A percentile compares a stretch with the other conserved stretches of the same genome.
These are phyloP conservation scores for Diaporthe australafricana DNA, from an alignment of 2,329 filamentous ascomycete species.

Conservation along the genomic window DNA sequence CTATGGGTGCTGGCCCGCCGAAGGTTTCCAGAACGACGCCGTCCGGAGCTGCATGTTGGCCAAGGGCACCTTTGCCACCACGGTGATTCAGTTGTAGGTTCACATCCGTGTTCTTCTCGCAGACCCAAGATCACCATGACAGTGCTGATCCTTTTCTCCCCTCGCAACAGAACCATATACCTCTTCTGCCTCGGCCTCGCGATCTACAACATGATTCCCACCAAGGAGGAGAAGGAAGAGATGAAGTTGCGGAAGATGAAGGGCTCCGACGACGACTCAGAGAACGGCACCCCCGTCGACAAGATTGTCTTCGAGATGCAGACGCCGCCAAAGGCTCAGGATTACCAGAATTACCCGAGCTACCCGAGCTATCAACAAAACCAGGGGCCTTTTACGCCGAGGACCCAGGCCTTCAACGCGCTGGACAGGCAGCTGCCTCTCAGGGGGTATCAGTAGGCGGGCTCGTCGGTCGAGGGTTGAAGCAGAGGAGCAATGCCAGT, in stretches of 20 bases:
- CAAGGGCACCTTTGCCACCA: constrained; percentile 73
- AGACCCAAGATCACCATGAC: too few species aligned
- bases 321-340: constrained; percentile 1
- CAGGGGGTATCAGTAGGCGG: constrained; percentile 46
- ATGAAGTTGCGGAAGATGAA: constrained; percentile 51
- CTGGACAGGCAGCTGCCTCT: constrained; percentile 69
- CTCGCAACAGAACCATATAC: constrained; percentile 65
- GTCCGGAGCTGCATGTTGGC: constrained; percentile 74
- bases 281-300: constrained; percentile 35
- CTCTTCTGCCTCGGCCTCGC: constrained; percentile 68
- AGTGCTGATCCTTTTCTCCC: background rate
- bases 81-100: constrained; percentile 76
- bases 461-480: too few species aligned
- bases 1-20: constrained; percentile 74
- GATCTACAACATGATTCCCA: constrained; percentile 69
- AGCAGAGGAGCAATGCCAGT: background rate
- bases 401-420: constrained; percentile 75
- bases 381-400: constrained; percentile 68
- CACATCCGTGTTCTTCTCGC: background rate
- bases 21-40: constrained; percentile 56
- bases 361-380: constrained; percentile 37
- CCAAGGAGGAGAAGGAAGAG: constrained; percentile 62
- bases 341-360: constrained; percentile 36
- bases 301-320: constrained; percentile 41
- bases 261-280: constrained; percentile 48